phyloP scores from a whole-genome alignment of 1,284 basidiomycete genomes.

The Leccinum fuscescens region DNA sequence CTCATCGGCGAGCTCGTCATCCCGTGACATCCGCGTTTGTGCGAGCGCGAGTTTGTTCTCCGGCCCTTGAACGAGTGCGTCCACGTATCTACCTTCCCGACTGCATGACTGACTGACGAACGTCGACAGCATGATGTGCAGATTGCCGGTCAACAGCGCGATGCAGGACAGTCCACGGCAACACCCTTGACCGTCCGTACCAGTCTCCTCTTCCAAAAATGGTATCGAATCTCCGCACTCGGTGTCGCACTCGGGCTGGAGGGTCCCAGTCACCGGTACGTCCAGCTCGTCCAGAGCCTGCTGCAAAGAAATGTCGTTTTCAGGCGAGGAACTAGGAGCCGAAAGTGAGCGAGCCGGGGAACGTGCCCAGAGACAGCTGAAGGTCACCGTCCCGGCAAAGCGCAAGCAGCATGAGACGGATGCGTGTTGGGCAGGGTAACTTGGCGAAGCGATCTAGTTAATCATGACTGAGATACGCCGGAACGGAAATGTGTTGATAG shows the following conservation, averaged over 20 bases:
- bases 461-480: no score
- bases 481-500: no score
- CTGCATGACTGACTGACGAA: neutral
- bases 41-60: constrained; percentile 90
- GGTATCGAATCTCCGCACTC: neutral
- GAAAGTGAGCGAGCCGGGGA: no score
- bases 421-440: no score
- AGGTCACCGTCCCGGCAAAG: no score
- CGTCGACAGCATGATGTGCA: constrained; percentile 55
- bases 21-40: constrained; percentile 28
- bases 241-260: constrained; percentile 3
- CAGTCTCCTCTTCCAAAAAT: neutral
- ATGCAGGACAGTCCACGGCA: neutral
- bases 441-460: no score
- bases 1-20: no score
- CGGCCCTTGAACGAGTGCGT: constrained; percentile 76
- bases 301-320: neutral
- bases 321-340: neutral
- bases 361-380: no score
- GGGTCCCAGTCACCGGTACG: constrained; percentile 19
- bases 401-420: no score
- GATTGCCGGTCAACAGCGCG: neutral
- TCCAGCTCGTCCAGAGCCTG: constrained; percentile 3
- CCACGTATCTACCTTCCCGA: neutral
- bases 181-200: neutral